Conservation (phyloP, 768 basidiomycete species). For the Suillus discolor region DNA sequence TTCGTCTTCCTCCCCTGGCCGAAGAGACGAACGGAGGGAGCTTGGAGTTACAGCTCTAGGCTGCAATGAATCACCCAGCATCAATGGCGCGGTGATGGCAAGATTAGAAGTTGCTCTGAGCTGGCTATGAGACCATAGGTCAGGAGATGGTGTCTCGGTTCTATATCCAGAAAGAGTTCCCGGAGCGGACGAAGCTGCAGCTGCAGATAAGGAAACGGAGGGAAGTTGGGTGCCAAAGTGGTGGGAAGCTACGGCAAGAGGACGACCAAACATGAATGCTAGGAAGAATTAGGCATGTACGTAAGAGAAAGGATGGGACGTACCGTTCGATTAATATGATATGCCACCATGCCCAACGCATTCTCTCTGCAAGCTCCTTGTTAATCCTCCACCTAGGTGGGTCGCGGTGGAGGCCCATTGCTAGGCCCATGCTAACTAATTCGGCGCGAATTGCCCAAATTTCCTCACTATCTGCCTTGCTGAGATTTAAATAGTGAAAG, state of each 20-base stretch:
- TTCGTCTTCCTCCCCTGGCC: slow-evolving; percentile 61
- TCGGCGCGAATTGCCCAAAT: slow-evolving; percentile 79
- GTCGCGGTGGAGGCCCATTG: slow-evolving; percentile 86
- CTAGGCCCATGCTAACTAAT: slow-evolving; percentile 71
- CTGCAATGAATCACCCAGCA: slow-evolving; percentile 63
- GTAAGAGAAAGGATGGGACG: slow-evolving; percentile 19
- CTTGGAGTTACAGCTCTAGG: slow-evolving; percentile 67
- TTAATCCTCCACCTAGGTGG: slow-evolving; percentile 79
- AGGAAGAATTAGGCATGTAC: slow-evolving; percentile 14
- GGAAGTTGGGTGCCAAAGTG: slow-evolving; percentile 85
- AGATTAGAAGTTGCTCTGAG: slow-evolving; percentile 78
- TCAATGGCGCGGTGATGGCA: slow-evolving; percentile 88
- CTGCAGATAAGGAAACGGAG: slow-evolving; percentile 69
- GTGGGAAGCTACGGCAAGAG: slow-evolving; percentile 72
- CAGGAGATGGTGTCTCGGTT: slow-evolving; percentile 85
- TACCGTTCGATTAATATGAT: slow-evolving; percentile 79
- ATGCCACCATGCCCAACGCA: slow-evolving; percentile 93
- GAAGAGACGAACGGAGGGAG: slow-evolving; percentile 66
- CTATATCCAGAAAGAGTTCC: slow-evolving; percentile 51
- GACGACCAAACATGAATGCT: slow-evolving; percentile 87
- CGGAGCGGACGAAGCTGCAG: slow-evolving; percentile 61
- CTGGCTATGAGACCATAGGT: slow-evolving; percentile 81
- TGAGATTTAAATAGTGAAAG: slow-evolving; percentile 70
- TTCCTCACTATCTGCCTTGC: slow-evolving; percentile 78
- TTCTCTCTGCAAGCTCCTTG: slow-evolving; percentile 68